Base-by-base conservation (phyloP, 176 grass and related monocot genomes). In the Typha latifolia region DNA sequence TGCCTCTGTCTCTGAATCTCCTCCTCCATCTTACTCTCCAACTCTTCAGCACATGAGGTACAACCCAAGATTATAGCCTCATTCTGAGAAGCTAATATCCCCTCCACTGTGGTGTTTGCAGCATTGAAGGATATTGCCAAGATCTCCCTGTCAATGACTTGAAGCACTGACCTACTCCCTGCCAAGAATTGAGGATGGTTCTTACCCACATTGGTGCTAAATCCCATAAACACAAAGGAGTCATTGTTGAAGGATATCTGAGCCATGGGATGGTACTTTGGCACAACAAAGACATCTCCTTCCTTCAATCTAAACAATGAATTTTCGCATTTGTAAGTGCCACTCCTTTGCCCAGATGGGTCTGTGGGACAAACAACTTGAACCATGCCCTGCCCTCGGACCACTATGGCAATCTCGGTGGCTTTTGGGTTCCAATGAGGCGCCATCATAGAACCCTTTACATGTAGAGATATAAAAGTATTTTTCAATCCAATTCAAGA, bases 341-440 rank as follows among this genome's bases (percentile, higher is more conserved):
- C 18, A 0, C 29, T 34, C n/a, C 62, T 47, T 20, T 77, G 18
- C 2, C 74, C 67, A 2, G 72, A 79, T 19, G 71, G 52, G 59
- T 27, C 79, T 37, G 82, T 77, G 3, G 89, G 83, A 67, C 89
- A 92, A 3, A 97, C 74, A 29, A 83, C 68, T 73, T 90, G 89
- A 66, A 97, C 83, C 27, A 97, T 77, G 9, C 94, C 89, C 12
- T 59, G 77, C 11, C 94, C 94, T 1, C 71, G 43, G 0, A 67
- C 82, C 3, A 90, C 89, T 29, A 93, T 68, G 22, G 85, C 80
- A 43, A 99, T 85, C 94, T 99, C 86, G 4, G 73, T 85, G 5
- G 89, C 89, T 71, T 37, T 92, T 12, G 94, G 94, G 66, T 99
- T 99, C 94, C 94, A 99, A 51, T 99, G 94, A 61, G 86, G 94